phyloP scores from a whole-genome alignment of 2,329 filamentous ascomycete species.

The Ilyonectria sp. region DNA sequence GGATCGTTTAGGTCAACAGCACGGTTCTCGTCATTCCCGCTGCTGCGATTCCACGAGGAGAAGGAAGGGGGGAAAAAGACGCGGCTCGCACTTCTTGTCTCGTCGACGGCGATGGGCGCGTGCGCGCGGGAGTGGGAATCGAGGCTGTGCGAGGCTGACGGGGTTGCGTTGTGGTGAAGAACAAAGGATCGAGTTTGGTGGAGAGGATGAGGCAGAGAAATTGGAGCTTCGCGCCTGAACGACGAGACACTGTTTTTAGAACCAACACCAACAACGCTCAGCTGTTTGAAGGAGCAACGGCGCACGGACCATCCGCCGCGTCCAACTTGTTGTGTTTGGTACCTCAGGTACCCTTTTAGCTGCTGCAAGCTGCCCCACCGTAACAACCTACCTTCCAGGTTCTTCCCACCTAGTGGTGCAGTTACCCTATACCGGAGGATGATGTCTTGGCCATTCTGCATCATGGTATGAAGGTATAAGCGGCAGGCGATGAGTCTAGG shows the following conservation, averaged over 20 bases:
- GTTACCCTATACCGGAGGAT: conserved; percentile 8
- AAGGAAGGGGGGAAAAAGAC: conserved; percentile 8
- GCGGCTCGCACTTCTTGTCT: conserved; percentile 13
- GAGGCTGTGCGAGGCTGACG: conserved; percentile 7
- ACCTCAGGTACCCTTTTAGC: neutral
- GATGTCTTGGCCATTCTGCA: neutral
- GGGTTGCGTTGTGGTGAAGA: conserved; percentile 17
- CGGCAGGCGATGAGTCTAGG: too few relatives aligned
- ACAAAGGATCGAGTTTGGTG: conserved; percentile 28
- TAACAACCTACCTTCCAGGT: too few relatives aligned
- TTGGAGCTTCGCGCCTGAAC: conserved; percentile 47
- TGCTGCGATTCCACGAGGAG: conserved; percentile 28
- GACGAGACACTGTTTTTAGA: conserved; percentile 37
- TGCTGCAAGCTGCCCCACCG: conserved; percentile 20
- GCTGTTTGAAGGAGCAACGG: conserved; percentile 36
- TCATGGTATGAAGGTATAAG: neutral
- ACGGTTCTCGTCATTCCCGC: conserved; percentile 48
- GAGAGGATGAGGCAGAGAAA: conserved; percentile 42
- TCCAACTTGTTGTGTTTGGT: conserved; percentile 1
- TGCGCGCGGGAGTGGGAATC: conserved; percentile 1
- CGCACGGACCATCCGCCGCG: conserved; percentile 39
- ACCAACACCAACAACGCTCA: conserved; percentile 39
- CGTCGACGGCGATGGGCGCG: conserved; percentile 12
- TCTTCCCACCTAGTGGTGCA: conserved; percentile 37
- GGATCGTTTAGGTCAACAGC: conserved; percentile 44